These are phyloP conservation scores for Discostella stelligera DNA, from an alignment of 352 stramenopile species.

Conservation along the genomic window DNA sequence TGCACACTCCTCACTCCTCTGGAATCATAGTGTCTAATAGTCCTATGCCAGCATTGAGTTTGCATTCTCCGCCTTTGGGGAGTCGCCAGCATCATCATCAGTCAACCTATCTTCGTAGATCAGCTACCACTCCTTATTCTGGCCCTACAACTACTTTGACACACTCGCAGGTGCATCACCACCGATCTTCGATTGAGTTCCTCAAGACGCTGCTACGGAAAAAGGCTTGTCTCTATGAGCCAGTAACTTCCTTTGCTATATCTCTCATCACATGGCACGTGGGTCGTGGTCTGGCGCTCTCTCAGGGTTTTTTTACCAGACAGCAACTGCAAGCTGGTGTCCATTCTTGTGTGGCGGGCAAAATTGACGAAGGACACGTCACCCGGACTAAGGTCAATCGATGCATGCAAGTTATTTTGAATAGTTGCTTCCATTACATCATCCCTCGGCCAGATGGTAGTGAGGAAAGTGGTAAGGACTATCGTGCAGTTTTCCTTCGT, in stretches of 20 bases:
- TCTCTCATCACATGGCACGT: constrained; percentile 80
- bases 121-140: constrained; percentile 6
- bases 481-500: constrained; percentile 58
- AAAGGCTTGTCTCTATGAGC: constrained; percentile 82
- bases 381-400: constrained; percentile 82
- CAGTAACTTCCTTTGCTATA: constrained; percentile 76
- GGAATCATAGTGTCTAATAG: not conserved
- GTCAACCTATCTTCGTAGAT: constrained; percentile 11
- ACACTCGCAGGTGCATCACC: constrained; percentile 7
- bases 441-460: constrained; percentile 75
- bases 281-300: constrained; percentile 62
- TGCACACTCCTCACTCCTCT: not conserved
- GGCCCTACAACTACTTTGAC: not conserved
- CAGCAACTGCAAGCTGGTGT: constrained; percentile 80
- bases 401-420: constrained; percentile 85
- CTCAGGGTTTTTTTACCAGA: constrained; percentile 73
- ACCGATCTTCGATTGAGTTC: constrained; percentile 68
- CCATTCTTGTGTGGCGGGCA: constrained; percentile 70
- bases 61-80: constrained; percentile 8
- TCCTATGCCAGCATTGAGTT: not conserved
- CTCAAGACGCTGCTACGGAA: constrained; percentile 82
- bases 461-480: constrained; percentile 71
- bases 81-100: constrained; percentile 9
- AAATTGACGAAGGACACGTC: constrained; percentile 78
- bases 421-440: constrained; percentile 84